Percentiles rank a stretch among this genome's conserved stretches.
Evolutionary conservation across 2,329 filamentous ascomycete species (phyloP).

Genomic region (Colletotrichum camelliae): DNA sequence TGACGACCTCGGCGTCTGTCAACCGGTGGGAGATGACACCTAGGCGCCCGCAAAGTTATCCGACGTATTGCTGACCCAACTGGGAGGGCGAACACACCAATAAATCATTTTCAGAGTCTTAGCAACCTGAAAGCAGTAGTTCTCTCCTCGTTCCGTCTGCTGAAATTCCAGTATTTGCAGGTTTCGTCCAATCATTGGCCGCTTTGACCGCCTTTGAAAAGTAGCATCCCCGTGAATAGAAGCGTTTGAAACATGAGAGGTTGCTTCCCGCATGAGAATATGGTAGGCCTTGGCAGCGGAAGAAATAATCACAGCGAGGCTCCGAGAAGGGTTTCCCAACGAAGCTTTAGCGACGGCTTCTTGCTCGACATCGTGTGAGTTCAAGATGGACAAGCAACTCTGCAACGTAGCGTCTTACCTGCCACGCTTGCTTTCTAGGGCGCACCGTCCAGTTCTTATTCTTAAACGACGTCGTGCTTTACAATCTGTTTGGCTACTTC

Average conservation of each 20-base stretch:
- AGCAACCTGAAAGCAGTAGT: not conserved
- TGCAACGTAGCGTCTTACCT: not conserved
- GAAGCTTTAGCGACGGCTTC: not conserved
- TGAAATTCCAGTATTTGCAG: not conserved
- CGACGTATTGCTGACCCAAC: not conserved
- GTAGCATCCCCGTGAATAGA: not conserved
- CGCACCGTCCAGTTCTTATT: not conserved
- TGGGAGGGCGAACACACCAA: not conserved
- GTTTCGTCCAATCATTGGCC: not conserved
- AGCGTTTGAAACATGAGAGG: not conserved
- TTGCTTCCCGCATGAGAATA: not conserved
- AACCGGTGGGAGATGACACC: not conserved
- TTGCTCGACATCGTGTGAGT: not conserved
- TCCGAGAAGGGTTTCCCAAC: not conserved
- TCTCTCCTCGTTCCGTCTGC: fast-evolving
- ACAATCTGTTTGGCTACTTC: not conserved
- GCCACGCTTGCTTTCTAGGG: not conserved
- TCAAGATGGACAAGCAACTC: not conserved
- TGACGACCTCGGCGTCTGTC: not conserved
- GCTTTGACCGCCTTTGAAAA: not conserved
- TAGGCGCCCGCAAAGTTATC: not conserved
- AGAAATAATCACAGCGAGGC: not conserved
- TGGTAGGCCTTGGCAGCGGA: not conserved
- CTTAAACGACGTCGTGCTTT: not conserved
- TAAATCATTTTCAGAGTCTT: not conserved